A percentile compares a stretch with the other conserved stretches of the same genome.
These are phyloP conservation scores for Aegilops umbellulata DNA, from an alignment of 176 grass and related monocot genomes.

Conservation along the genomic window DNA sequence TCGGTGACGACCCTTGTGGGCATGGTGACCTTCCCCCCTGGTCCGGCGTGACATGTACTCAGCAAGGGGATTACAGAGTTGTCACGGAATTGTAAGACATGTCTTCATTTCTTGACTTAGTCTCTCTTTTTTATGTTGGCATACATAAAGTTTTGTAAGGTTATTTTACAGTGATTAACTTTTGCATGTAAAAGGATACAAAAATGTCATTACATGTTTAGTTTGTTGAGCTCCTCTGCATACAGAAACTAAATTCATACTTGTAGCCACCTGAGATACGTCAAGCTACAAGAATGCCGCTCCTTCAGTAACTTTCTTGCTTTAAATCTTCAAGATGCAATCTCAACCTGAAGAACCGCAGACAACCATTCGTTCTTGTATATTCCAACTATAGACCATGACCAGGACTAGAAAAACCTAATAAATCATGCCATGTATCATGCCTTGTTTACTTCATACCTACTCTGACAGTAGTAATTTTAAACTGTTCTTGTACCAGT, in stretches of 20 bases:
- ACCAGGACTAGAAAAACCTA: not conserved
- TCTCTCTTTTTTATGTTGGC: not conserved
- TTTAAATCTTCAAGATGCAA: not conserved
- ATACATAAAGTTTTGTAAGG: not conserved
- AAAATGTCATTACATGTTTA: not conserved
- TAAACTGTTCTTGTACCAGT: not conserved
- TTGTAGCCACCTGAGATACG: not conserved
- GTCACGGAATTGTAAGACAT: constrained; percentile 87
- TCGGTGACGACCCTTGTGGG: constrained; percentile 94
- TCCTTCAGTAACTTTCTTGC: not conserved
- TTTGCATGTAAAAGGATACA: not conserved
- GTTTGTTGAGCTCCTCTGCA: not conserved
- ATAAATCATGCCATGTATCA: not conserved
- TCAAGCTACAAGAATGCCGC: not conserved
- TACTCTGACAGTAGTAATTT: not conserved
- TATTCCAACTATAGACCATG: not conserved
- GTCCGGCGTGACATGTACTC: constrained; percentile 96
- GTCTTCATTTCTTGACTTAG: constrained; percentile 13
- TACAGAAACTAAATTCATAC: not conserved
- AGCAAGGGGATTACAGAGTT: constrained; percentile 95
- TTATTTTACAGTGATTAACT: not conserved
- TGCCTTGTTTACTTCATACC: not conserved
- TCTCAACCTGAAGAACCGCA: not conserved
- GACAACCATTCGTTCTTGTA: not conserved
- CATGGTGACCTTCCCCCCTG: constrained; percentile 89